Percentiles rank a stretch among this genome's conserved stretches.
Conservation (phyloP, 2,329 filamentous ascomycete species). For the Colletotrichum eremochloae region DNA sequence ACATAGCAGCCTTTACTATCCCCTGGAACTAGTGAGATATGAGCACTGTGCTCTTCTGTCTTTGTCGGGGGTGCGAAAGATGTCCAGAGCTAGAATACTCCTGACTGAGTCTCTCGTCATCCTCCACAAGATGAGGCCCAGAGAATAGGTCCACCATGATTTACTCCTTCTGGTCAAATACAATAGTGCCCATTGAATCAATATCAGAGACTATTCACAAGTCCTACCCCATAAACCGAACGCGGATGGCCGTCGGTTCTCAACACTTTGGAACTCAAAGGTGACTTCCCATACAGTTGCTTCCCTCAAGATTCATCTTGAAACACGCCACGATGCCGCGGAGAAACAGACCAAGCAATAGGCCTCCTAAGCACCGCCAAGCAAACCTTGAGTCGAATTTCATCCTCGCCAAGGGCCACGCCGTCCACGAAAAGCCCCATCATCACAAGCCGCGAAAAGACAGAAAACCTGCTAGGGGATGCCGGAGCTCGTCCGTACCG, state of each 20-base stretch:
- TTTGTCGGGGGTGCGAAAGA: background rate
- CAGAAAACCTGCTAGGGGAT: background rate
- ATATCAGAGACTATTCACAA: background rate
- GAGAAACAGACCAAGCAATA: constrained; percentile 10
- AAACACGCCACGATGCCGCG: constrained; percentile 20
- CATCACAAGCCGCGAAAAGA: background rate
- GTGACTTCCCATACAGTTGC: background rate
- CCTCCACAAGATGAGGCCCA: background rate
- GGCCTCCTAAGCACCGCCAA: constrained; percentile 2
- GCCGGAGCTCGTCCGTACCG: background rate
- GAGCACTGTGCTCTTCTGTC: background rate
- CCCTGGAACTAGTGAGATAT: background rate
- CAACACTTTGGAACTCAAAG: background rate
- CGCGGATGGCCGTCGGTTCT: background rate
- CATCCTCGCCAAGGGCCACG: background rate
- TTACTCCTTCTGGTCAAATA: background rate
- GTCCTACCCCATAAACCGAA: background rate
- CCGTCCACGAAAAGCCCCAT: background rate
- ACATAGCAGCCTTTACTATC: background rate
- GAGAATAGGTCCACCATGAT: background rate
- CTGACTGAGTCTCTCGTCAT: background rate
- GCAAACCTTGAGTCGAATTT: constrained; percentile 1
- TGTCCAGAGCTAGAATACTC: background rate
- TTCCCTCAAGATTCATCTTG: background rate
- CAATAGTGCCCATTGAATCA: background rate